Evolutionary conservation across 2,329 filamentous ascomycete species (phyloP).

Genomic region (Cladorrhinum sp.): DNA sequence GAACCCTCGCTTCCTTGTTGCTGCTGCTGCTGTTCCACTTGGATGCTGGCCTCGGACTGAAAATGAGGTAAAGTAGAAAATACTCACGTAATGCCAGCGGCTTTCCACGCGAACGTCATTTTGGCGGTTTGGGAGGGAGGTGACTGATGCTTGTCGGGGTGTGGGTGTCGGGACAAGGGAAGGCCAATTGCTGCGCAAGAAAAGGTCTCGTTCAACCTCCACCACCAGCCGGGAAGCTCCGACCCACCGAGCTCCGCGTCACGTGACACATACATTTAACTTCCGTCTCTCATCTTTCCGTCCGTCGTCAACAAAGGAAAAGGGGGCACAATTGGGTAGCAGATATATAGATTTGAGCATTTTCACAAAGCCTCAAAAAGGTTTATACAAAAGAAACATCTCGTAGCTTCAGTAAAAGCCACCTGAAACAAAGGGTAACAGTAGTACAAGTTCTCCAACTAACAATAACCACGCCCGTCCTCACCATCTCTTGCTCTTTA

Average conservation of each 20-base stretch:
- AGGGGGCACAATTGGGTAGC: neutral
- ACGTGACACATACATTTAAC: conserved; percentile 25
- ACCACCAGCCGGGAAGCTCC: conserved; percentile 28
- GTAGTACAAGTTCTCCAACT: neutral
- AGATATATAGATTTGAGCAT: neutral
- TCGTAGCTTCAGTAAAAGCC: conserved; percentile 1
- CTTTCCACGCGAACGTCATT: conserved; percentile 99
- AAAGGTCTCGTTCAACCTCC: conserved; percentile 20
- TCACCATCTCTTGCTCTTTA: neutral
- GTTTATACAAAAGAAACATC: conserved; percentile 7
- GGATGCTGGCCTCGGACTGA: neutral
- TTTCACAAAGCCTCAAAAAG: neutral
- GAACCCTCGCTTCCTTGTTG: neutral
- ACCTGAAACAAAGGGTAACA: neutral
- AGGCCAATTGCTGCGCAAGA: conserved; percentile 32
- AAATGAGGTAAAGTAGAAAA: neutral
- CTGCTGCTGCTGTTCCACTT: neutral
- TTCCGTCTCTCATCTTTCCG: neutral
- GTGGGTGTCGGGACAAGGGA: conserved; percentile 16
- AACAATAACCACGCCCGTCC: neutral
- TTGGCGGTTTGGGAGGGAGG: conserved; percentile 46
- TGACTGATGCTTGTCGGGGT: conserved; percentile 31
- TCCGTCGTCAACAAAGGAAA: neutral
- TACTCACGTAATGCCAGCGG: conserved; percentile 90
- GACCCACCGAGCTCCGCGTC: conserved; percentile 23